Evolutionary conservation across 352 stramenopile genomes (phyloP).

Genomic region (Globisporangium yorkense): DNA sequence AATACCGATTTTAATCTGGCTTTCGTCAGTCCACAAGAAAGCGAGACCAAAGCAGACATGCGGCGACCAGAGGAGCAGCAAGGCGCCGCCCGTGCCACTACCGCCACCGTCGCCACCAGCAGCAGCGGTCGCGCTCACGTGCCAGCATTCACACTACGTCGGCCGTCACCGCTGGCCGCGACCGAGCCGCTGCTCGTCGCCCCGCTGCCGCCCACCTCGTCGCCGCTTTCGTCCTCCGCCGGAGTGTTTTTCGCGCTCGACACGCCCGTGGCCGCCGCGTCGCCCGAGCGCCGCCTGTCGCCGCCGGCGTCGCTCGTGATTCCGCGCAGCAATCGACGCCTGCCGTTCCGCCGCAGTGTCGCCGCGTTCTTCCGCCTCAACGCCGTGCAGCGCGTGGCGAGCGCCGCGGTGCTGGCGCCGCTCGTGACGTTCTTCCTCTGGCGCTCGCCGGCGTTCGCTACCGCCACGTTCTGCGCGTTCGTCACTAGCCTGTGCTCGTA

Average conservation of each 20-base stretch:
- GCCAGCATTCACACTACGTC: not conserved
- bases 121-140: not conserved
- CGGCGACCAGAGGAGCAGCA: too few species aligned
- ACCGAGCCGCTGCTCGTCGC: not conserved
- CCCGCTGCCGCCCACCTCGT: not conserved
- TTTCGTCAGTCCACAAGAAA: too few species aligned
- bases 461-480: constrained; percentile 59
- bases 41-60: too few species aligned
- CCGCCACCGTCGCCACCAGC: not conserved
- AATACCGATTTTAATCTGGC: too few species aligned
- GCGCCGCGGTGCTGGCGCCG: constrained; percentile 46
- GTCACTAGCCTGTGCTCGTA: constrained; percentile 59
- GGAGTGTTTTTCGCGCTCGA: constrained; percentile 13
- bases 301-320: not conserved
- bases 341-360: not conserved
- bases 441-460: constrained; percentile 56
- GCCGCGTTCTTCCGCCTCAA: constrained; percentile 28
- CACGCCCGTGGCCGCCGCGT: constrained; percentile 11
- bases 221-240: constrained; percentile 1
- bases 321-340: not conserved
- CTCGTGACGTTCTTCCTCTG: constrained; percentile 63
- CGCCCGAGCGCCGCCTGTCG: not conserved
- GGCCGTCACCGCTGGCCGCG: not conserved
- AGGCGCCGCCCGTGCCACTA: too few species aligned
- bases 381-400: constrained; percentile 54